A percentile compares a stretch with the other conserved stretches of the same genome.
Evolutionary conservation across 805 yeast species (phyloP).

Genomic region (Kodamaea sagamina): DNA sequence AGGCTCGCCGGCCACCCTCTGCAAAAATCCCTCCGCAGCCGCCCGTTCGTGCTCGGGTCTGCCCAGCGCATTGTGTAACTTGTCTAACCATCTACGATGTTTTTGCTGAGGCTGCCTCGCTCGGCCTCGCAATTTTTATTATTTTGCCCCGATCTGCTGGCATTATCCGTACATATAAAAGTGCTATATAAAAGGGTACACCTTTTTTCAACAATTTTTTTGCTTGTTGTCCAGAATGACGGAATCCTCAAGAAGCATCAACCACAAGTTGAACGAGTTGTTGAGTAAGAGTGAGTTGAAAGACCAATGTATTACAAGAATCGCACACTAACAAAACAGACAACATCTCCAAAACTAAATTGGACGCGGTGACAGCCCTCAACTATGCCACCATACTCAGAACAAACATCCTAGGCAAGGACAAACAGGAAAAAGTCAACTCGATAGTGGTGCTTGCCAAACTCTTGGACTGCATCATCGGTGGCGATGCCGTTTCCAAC

Average conservation of each 20-base stretch:
- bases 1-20: too few relatives aligned
- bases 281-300: constrained; percentile 40
- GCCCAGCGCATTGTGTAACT: constrained; percentile 1
- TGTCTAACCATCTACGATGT: constrained; percentile 4
- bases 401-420: constrained; percentile 45
- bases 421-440: constrained; percentile 53
- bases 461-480: constrained; percentile 45
- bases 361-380: constrained; percentile 36
- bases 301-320: too few relatives aligned
- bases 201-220: constrained; percentile 2
- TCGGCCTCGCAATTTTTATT: constrained; percentile 2
- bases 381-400: constrained; percentile 40
- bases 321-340: constrained; percentile 20
- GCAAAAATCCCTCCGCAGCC: too few relatives aligned
- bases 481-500: constrained; percentile 42
- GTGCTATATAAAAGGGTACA: neutral
- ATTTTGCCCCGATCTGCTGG: constrained; percentile 8
- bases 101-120: constrained; percentile 5
- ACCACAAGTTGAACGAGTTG: constrained; percentile 46
- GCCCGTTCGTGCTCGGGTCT: too few relatives aligned
- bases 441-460: constrained; percentile 56
- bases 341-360: constrained; percentile 29
- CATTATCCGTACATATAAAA: constrained; percentile 1
- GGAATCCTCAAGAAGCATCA: constrained; percentile 44
- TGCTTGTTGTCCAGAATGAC: constrained; percentile 25